Evolutionary conservation across 768 basidiomycete genomes (phyloP), one percentile per base, ranked within the genome.

Genomic region (Kwoniella newhampshirensis): DNA sequence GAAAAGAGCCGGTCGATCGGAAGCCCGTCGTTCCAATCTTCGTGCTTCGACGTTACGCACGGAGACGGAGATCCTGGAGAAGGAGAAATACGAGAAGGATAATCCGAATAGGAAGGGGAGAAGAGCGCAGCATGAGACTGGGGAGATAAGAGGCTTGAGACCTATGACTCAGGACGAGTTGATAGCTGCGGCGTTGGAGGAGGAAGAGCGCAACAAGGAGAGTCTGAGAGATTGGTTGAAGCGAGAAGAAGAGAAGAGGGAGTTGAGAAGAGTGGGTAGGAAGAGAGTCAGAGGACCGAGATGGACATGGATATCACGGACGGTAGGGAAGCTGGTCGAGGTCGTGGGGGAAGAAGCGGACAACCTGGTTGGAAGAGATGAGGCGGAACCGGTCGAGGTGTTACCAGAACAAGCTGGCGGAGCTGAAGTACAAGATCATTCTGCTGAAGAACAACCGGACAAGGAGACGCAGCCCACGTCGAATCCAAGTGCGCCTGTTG

Each of bases 281-380:
- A 76, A 74, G 48, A 39, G 67, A n/a, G 69, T 76, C 12, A 59
- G 58, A 45, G 75, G 75, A 15, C 73, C 73, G 11, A 67, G 71
- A 36, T 66, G 66, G 63, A 74, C 68, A 15, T 76, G 72, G 73
- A 57, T 76, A 50, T 68, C 66, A 47, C 60, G 75, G 59, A 73
- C 70, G 4, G 66, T 70, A 21, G 66, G 64, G 9, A 68, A 56
- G 59, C 32, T 55, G 41, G 57, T 58, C 26, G 63, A 64, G 51
- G 55, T 65, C 15, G 48, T 59, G 2, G 37, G 48, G 15, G 59
- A 60, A 18, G 50, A 57, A n/a, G 51, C 49, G 51, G 27, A 44
- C 18, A 46, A 41, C 23, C 23, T 35, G 25, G 54, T 40, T 8
- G 39, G 36, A 11, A 20, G 21, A 0, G 39, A 53, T 21, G 27